phyloP scores from a whole-genome alignment of 495 filamentous ascomycete species.

The Aspergillus asperescens region DNA sequence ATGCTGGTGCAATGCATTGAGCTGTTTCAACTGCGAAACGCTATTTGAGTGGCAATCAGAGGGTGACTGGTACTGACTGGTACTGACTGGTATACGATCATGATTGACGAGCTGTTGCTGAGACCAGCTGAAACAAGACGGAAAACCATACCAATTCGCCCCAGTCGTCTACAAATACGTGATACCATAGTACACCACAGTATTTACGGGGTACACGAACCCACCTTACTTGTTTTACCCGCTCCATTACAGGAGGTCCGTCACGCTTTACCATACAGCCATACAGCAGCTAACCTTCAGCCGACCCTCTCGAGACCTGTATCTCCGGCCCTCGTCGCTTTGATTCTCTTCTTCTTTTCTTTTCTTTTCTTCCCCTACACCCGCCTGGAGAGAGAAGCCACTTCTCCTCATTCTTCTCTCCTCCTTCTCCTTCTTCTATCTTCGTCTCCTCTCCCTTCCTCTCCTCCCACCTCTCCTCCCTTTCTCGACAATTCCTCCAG shows the following conservation, averaged over 20 bases:
- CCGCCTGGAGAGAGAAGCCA: slow-evolving; percentile 48
- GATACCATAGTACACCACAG: neutral
- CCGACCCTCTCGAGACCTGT: slow-evolving; percentile 31
- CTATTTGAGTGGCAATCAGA: slow-evolving; percentile 9
- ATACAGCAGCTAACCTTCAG: slow-evolving; percentile 19
- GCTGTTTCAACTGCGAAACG: slow-evolving; percentile 8
- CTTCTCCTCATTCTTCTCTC: slow-evolving; percentile 45
- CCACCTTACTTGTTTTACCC: neutral
- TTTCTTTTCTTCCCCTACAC: slow-evolving; percentile 43
- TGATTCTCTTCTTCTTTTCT: slow-evolving; percentile 32
- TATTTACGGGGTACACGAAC: too few species aligned
- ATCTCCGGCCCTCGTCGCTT: slow-evolving; percentile 30
- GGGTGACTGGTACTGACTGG: slow-evolving; percentile 6
- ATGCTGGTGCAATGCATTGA: neutral
- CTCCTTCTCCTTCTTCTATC: slow-evolving; percentile 49
- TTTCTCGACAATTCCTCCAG: slow-evolving; percentile 47
- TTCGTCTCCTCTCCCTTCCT: slow-evolving; percentile 44
- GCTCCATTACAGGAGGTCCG: slow-evolving; percentile 6
- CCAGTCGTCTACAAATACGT: neutral
- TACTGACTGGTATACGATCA: neutral
- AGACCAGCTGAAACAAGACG: slow-evolving; percentile 22
- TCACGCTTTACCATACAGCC: slow-evolving; percentile 20
- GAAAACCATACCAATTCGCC: neutral
- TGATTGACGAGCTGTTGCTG: slow-evolving; percentile 3
- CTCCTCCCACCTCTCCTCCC: slow-evolving; percentile 45